Evolutionary conservation across 495 filamentous ascomycete species (phyloP).

Genomic region (Hypoxylon crocopeplum): DNA sequence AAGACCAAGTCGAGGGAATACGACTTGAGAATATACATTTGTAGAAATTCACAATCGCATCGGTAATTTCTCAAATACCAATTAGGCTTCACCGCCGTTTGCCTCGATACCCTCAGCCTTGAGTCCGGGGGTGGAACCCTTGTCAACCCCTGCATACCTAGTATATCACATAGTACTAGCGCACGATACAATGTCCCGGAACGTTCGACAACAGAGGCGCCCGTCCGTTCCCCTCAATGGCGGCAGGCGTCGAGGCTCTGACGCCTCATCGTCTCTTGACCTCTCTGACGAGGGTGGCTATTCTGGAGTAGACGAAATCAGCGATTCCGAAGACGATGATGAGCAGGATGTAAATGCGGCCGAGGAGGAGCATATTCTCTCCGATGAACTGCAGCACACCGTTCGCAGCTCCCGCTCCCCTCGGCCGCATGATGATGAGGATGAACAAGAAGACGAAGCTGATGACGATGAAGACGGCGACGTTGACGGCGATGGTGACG

Average conservation of each 20-base stretch:
- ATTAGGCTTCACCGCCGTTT: slow-evolving; percentile 50
- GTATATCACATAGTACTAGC: slow-evolving; percentile 16
- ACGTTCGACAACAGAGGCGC: slow-evolving; percentile 58
- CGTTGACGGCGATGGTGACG: slow-evolving; percentile 46
- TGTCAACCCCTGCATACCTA: slow-evolving; percentile 27
- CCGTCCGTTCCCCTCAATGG: slow-evolving; percentile 49
- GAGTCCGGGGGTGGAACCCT: slow-evolving; percentile 28
- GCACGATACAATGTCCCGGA: slow-evolving; percentile 55
- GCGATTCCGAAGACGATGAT: slow-evolving; percentile 74
- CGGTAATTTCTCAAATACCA: slow-evolving; percentile 8
- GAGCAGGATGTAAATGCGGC: slow-evolving; percentile 73
- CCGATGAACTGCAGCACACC: slow-evolving; percentile 42
- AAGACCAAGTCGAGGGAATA: neutral
- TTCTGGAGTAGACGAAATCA: slow-evolving; percentile 77
- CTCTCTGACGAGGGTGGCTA: slow-evolving; percentile 73
- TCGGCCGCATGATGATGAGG: slow-evolving; percentile 49
- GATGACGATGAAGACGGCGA: slow-evolving; percentile 48
- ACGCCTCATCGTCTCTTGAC: slow-evolving; percentile 53
- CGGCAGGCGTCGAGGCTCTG: slow-evolving; percentile 48
- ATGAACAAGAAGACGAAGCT: slow-evolving; percentile 43
- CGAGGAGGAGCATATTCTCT: slow-evolving; percentile 75
- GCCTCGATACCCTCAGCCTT: slow-evolving; percentile 29
- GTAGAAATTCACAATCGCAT: slow-evolving; percentile 2
- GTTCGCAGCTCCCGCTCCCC: slow-evolving; percentile 44
- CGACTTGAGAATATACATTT: slow-evolving; percentile 9